Percentiles rank a stretch among this genome's conserved stretches.
Conservation (phyloP, 768 basidiomycete species). For the Collybia sordida region DNA sequence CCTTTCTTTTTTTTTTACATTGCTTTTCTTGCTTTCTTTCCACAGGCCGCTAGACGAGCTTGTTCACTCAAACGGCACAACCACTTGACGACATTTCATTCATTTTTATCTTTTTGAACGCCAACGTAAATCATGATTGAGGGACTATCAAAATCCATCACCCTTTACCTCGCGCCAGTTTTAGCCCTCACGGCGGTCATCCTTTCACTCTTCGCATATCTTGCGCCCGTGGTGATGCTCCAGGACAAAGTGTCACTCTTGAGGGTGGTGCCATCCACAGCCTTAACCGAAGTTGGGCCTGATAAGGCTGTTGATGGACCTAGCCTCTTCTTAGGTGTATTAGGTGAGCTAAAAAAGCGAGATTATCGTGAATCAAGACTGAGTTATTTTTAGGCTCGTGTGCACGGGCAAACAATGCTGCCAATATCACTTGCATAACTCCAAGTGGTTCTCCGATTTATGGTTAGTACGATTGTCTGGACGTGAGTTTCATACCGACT, state of each 20-base stretch:
- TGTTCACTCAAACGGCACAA: constrained; percentile 10
- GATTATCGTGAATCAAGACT: not conserved
- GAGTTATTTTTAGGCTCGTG: constrained; percentile 59
- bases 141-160: constrained; percentile 65
- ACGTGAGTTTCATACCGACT: constrained; percentile 2
- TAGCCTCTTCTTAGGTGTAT: constrained; percentile 60
- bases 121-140: constrained; percentile 55
- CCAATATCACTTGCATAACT: constrained; percentile 52
- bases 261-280: constrained; percentile 57
- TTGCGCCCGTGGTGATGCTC: constrained; percentile 65
- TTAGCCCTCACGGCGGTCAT: constrained; percentile 65
- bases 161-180: constrained; percentile 66
- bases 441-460: constrained; percentile 59
- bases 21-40: constrained; percentile 8
- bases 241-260: constrained; percentile 64
- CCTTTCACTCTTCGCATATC: constrained; percentile 63
- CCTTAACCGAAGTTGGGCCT: constrained; percentile 27
- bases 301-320: constrained; percentile 58
- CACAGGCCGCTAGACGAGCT: constrained; percentile 27
- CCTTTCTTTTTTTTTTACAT: constrained; percentile 11
- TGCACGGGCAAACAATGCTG: constrained; percentile 46
- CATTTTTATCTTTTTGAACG: not conserved
- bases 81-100: constrained; percentile 10
- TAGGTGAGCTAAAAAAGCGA: constrained; percentile 42
- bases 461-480: constrained; percentile 38